Evolutionary conservation across 2,329 filamentous ascomycete genomes (phyloP).

Genomic region (Aureobasidium musti): DNA sequence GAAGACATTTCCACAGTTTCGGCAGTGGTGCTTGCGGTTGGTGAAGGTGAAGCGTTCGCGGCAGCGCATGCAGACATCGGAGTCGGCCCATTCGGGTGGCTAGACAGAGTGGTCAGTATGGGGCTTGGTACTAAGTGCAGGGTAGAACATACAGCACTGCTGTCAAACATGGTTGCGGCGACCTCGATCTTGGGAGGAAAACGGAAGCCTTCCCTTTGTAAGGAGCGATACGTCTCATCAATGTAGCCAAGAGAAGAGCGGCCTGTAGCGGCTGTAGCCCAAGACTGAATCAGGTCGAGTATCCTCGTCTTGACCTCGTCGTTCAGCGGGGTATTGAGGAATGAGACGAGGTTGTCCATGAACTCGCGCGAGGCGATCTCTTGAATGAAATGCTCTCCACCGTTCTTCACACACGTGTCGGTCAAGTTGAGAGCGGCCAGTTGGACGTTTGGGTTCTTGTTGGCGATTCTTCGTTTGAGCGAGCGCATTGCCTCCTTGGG

Average conservation of each 20-base stretch:
- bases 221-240: slow-evolving; percentile 76
- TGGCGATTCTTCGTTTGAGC: slow-evolving; percentile 88
- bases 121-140: not conserved
- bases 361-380: slow-evolving; percentile 98
- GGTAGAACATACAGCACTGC: slow-evolving; percentile 72
- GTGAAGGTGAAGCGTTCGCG: slow-evolving; percentile 95
- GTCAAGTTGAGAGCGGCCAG: slow-evolving; percentile 93
- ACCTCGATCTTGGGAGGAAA: slow-evolving; percentile 87
- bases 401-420: slow-evolving; percentile 98
- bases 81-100: slow-evolving; percentile 97
- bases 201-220: slow-evolving; percentile 82
- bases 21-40: slow-evolving; percentile 96
- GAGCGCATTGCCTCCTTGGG: slow-evolving; percentile 98
- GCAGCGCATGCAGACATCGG: slow-evolving; percentile 98
- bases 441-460: slow-evolving; percentile 97
- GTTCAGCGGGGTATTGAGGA: slow-evolving; percentile 82
- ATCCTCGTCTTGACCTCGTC: slow-evolving; percentile 86
- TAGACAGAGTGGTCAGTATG: slow-evolving; percentile 44
- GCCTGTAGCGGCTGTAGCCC: slow-evolving; percentile 86
- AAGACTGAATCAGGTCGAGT: slow-evolving; percentile 87
- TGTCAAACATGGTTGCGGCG: slow-evolving; percentile 97
- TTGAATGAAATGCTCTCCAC: slow-evolving; percentile 87
- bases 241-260: slow-evolving; percentile 83
- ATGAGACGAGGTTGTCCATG: slow-evolving; percentile 92
- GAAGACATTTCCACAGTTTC: slow-evolving; percentile 97